phyloP scores from a whole-genome alignment of 1,284 basidiomycete genomes.

The Schizophyllum amplum region DNA sequence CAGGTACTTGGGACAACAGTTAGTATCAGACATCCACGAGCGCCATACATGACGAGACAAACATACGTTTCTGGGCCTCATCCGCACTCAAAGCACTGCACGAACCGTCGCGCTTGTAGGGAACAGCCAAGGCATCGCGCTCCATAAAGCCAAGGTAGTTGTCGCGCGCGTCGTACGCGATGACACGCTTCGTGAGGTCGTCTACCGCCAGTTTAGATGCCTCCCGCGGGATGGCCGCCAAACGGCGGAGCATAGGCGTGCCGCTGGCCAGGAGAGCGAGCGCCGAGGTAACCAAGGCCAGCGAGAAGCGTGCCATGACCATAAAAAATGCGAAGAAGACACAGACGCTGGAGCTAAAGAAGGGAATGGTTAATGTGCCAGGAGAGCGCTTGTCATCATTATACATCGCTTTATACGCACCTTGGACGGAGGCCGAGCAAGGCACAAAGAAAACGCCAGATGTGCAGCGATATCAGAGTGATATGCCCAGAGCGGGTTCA shows the following conservation, averaged over 20 bases:
- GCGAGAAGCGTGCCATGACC: background rate
- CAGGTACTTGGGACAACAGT: constrained; percentile 5
- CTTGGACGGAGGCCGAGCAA: too few species aligned
- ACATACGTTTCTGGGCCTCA: constrained; percentile 4
- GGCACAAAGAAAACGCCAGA: too few species aligned
- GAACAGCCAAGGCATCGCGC: background rate
- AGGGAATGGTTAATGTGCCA: too few species aligned
- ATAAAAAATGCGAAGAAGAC: too few species aligned
- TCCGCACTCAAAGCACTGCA: constrained; percentile 3
- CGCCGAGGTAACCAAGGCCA: background rate
- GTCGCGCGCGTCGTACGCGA: background rate
- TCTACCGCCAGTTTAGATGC: background rate
- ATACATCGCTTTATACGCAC: too few species aligned
- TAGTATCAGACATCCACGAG: background rate
- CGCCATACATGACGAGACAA: too few species aligned
- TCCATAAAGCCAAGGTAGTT: background rate
- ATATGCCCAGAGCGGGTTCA: too few species aligned
- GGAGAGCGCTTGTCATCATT: too few species aligned
- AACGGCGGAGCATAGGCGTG: background rate
- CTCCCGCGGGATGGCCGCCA: background rate
- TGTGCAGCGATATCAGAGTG: too few species aligned
- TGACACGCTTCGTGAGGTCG: background rate
- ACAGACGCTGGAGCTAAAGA: too few species aligned
- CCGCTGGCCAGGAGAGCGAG: background rate
- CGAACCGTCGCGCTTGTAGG: background rate